phyloP scores from a whole-genome alignment of 2,329 filamentous ascomycete species.

The Plenodomus tracheiphilus region DNA sequence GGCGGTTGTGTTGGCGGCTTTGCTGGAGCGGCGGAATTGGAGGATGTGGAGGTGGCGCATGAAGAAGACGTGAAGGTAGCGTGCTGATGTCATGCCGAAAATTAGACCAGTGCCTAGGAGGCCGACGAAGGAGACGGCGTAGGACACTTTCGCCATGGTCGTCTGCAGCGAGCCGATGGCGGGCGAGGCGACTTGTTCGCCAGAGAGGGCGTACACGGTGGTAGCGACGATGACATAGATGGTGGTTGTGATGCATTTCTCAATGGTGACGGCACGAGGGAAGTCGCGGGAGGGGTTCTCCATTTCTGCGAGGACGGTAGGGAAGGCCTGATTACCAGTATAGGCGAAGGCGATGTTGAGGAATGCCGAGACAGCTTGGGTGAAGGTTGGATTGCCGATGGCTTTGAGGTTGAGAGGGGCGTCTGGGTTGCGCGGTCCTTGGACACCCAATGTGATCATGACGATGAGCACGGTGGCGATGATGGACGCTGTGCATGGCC shows the following conservation, averaged over 20 bases:
- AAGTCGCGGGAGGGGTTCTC: conserved; percentile 31
- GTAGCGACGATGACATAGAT: conserved; percentile 28
- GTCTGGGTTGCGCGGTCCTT: conserved; percentile 22
- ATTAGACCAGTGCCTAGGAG: conserved; percentile 30
- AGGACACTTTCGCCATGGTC: conserved; percentile 28
- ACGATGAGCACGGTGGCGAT: conserved; percentile 27
- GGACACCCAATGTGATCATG: conserved; percentile 31
- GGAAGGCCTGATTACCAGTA: conserved; percentile 33
- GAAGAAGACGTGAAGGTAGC: conserved; percentile 29
- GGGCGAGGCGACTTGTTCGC: conserved; percentile 30
- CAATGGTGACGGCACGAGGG: conserved; percentile 29
- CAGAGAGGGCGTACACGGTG: conserved; percentile 28
- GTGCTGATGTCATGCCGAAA: conserved; percentile 27
- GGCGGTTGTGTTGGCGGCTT: neutral
- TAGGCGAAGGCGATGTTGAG: conserved; percentile 35
- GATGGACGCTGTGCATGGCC: conserved; percentile 30
- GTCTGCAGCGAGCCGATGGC: conserved; percentile 26
- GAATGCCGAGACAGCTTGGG: conserved; percentile 25
- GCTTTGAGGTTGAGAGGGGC: conserved; percentile 28
- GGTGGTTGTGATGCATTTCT: conserved; percentile 25
- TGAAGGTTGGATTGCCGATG: conserved; percentile 26
- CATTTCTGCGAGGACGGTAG: conserved; percentile 33
- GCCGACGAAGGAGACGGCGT: conserved; percentile 25
- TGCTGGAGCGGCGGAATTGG: conserved; percentile 3
- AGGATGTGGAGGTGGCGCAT: conserved; percentile 21